Percentiles rank a stretch among this genome's conserved stretches.
phyloP scores from a whole-genome alignment of 768 basidiomycete species.

The Russula olivacea region DNA sequence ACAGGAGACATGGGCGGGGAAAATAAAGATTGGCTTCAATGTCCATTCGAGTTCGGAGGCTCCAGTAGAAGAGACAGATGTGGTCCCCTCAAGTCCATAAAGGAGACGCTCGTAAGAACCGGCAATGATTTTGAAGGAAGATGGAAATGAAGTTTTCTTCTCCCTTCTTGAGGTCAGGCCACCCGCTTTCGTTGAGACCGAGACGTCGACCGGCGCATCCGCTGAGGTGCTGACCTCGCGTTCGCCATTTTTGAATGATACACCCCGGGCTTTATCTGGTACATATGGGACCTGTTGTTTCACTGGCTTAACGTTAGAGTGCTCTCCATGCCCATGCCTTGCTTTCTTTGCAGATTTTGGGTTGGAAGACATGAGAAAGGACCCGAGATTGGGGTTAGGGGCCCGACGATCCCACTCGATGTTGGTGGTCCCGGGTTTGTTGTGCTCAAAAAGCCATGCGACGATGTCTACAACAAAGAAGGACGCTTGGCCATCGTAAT shows the following conservation, averaged over 20 bases:
- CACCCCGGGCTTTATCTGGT: neutral
- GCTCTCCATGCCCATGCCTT: slow-evolving; percentile 1
- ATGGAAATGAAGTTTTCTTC: slow-evolving; percentile 35
- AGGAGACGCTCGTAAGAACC: slow-evolving; percentile 97
- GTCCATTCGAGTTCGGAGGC: slow-evolving; percentile 32
- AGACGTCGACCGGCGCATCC: slow-evolving; percentile 23
- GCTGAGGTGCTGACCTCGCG: slow-evolving; percentile 21
- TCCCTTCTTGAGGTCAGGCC: slow-evolving; percentile 21
- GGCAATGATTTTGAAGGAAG: slow-evolving; percentile 77
- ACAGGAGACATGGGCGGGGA: slow-evolving; percentile 92
- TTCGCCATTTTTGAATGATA: slow-evolving; percentile 26
- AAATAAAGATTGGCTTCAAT: slow-evolving; percentile 84
- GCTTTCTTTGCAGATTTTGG: slow-evolving; percentile 8
- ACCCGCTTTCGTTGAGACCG: slow-evolving; percentile 1
- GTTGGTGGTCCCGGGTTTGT: too few relatives aligned
- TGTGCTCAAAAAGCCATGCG: slow-evolving; percentile 20
- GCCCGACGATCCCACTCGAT: neutral
- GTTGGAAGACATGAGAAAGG: slow-evolving; percentile 17
- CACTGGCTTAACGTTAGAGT: neutral
- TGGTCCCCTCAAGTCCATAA: slow-evolving; percentile 76
- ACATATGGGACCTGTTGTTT: neutral
- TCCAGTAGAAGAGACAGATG: slow-evolving; percentile 33
- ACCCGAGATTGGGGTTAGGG: slow-evolving; percentile 25
- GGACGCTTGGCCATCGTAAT: neutral
- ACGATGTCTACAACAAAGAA: slow-evolving; percentile 12